These are phyloP conservation scores for Geranium brycei DNA, from an alignment of 345 rosid genomes.

Conservation along the genomic window DNA sequence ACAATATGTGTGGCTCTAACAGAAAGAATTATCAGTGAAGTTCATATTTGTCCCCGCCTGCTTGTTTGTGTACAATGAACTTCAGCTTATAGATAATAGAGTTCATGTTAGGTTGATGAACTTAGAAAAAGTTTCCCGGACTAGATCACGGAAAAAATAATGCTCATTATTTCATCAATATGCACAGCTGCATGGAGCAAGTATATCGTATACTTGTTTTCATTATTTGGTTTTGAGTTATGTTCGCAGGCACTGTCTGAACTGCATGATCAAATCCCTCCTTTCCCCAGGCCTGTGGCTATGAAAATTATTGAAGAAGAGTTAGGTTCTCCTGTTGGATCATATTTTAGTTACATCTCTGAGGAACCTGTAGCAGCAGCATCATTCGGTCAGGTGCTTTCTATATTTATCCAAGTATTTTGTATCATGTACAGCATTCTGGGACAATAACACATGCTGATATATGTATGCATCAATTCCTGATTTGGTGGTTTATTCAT, in stretches of 20 bases:
- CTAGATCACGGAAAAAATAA: not conserved
- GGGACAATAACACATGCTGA: not conserved
- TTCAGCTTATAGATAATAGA: not conserved
- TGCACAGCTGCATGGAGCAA: not conserved
- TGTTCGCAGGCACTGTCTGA: slow-evolving; percentile 76
- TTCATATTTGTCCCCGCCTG: not conserved
- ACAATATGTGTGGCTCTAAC: not conserved
- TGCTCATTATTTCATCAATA: not conserved
- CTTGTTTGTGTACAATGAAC: not conserved
- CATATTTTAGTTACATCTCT: slow-evolving; percentile 57
- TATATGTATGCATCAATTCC: not conserved
- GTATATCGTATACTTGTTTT: not conserved
- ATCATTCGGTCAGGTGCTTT: slow-evolving; percentile 86
- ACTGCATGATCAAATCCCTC: slow-evolving; percentile 80
- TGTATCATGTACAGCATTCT: not conserved
- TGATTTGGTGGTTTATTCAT: not conserved
- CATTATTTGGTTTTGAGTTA: slow-evolving; percentile 1
- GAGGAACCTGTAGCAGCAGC: slow-evolving; percentile 90
- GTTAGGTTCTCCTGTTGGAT: slow-evolving; percentile 60
- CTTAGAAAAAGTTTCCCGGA: not conserved
- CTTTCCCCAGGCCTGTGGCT: slow-evolving; percentile 62
- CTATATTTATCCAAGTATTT: not conserved
- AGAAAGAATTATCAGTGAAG: not conserved
- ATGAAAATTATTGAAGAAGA: slow-evolving; percentile 79
- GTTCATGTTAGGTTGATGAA: not conserved